phyloP scores from a whole-genome alignment of 1,284 basidiomycete genomes.

The Sanghuangporus sanghuang region DNA sequence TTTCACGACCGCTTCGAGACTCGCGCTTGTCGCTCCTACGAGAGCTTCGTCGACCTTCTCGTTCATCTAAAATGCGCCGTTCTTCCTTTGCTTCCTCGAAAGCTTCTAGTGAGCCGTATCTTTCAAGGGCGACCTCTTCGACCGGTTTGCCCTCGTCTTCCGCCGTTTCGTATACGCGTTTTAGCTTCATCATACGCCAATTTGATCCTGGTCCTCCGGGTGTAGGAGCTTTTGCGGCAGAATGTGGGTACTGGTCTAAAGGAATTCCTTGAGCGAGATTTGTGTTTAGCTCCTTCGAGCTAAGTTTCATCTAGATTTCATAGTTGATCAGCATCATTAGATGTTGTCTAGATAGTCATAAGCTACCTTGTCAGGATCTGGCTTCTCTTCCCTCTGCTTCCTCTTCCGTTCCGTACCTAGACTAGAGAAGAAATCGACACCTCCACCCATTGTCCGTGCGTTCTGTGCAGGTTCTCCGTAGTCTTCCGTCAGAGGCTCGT shows the following conservation, averaged over 20 bases:
- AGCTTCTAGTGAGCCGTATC: slow-evolving; percentile 80
- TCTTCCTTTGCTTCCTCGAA: slow-evolving; percentile 90
- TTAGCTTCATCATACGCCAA: slow-evolving; percentile 98
- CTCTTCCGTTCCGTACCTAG: slow-evolving; percentile 75
- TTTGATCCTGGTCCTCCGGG: slow-evolving; percentile 90
- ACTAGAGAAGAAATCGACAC: slow-evolving; percentile 81
- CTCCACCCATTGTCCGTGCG: slow-evolving; percentile 43
- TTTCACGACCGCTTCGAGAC: slow-evolving; percentile 29
- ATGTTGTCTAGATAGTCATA: background rate
- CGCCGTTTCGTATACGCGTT: slow-evolving; percentile 83
- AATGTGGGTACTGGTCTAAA: slow-evolving; percentile 50
- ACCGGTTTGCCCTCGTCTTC: slow-evolving; percentile 76
- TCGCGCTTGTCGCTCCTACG: slow-evolving; percentile 29
- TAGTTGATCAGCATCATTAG: slow-evolving; percentile 6
- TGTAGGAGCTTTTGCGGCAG: slow-evolving; percentile 46
- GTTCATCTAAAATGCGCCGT: slow-evolving; percentile 77
- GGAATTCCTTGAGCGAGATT: slow-evolving; percentile 61
- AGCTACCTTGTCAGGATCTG: slow-evolving; percentile 66
- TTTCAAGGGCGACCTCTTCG: slow-evolving; percentile 83
- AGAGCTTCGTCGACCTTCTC: slow-evolving; percentile 49
- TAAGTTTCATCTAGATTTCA: slow-evolving; percentile 47
- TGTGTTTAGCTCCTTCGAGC: slow-evolving; percentile 77
- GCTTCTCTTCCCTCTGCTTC: slow-evolving; percentile 57
- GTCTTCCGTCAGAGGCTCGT: slow-evolving; percentile 60
- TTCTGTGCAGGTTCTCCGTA: slow-evolving; percentile 57